Evolutionary conservation across 202 grass and related monocot species (phyloP).

Genomic region (Setaria italica): DNA sequence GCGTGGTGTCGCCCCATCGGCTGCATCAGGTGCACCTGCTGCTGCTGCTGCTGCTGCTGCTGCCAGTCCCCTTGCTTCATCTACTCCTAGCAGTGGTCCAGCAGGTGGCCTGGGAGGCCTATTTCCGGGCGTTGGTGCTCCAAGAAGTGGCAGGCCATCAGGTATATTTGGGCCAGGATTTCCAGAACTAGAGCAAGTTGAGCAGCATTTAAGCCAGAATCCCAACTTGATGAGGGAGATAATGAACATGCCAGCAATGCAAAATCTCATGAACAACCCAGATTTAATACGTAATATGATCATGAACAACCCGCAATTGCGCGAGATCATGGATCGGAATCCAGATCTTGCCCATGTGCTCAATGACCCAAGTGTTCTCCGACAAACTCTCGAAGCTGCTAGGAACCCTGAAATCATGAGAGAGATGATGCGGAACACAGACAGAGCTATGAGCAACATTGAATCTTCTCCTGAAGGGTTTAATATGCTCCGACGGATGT

Average conservation of each 20-base stretch:
- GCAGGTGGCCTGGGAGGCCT: constrained; percentile 58
- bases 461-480: constrained; percentile 97
- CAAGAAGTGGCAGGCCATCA: constrained; percentile 47
- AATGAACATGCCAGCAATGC: constrained; percentile 91
- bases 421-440: constrained; percentile 99
- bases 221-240: constrained; percentile 93
- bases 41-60: constrained; percentile 13
- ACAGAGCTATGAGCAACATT: constrained; percentile 98
- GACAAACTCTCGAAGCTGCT: constrained; percentile 93
- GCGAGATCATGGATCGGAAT: constrained; percentile 90
- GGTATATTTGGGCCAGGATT: constrained; percentile 62
- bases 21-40: constrained; percentile 50
- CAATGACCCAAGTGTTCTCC: constrained; percentile 89
- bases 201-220: constrained; percentile 96
- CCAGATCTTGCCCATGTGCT: constrained; percentile 94
- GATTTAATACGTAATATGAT: constrained; percentile 92
- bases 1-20: constrained; percentile 63
- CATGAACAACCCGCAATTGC: constrained; percentile 96
- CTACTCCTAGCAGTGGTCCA: constrained; percentile 53
- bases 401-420: constrained; percentile 98
- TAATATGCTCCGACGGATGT: constrained; percentile 98
- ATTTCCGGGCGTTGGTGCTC: constrained; percentile 69
- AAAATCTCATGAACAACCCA: constrained; percentile 93
- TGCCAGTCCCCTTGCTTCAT: constrained; percentile 58
- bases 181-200: constrained; percentile 76